Evolutionary conservation across 352 stramenopile genomes (phyloP).

Genomic region (Globisporangium spinosum): DNA sequence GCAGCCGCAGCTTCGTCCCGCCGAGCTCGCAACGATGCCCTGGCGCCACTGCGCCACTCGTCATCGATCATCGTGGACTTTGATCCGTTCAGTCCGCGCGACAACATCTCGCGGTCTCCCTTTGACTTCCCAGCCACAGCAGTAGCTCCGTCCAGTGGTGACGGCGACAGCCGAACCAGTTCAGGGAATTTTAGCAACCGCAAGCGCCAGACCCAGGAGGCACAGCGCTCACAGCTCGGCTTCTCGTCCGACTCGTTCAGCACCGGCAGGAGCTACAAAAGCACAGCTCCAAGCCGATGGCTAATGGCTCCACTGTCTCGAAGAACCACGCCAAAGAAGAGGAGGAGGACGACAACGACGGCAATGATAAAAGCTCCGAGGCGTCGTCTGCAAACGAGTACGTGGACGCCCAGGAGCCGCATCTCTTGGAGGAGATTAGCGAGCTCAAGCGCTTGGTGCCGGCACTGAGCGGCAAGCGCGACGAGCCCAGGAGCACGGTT

Average conservation of each 20-base stretch:
- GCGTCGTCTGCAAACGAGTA: conserved; percentile 55
- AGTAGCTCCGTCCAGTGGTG: neutral
- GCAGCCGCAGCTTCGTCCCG: conserved; percentile 18
- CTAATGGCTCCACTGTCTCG: neutral
- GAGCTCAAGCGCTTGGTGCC: conserved; percentile 39
- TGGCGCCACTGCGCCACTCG: conserved; percentile 26
- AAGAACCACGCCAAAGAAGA: conserved; percentile 9
- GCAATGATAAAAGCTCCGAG: conserved; percentile 37
- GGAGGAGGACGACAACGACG: conserved; percentile 22
- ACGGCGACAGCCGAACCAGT: neutral
- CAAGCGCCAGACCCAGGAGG: conserved; percentile 62
- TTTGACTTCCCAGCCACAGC: conserved; percentile 34
- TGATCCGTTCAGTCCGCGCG: conserved; percentile 65
- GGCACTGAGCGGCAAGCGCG: conserved; percentile 19
- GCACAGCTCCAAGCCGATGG: neutral
- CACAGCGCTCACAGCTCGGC: conserved; percentile 48
- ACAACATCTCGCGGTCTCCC: conserved; percentile 41
- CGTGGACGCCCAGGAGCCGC: conserved; percentile 49
- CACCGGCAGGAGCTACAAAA: conserved; percentile 19
- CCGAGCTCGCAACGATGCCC: conserved; percentile 30
- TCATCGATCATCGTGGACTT: conserved; percentile 63
- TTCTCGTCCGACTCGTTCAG: conserved; percentile 55
- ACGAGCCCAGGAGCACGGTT: conserved; percentile 11
- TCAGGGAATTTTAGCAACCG: conserved; percentile 25
- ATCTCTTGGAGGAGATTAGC: conserved; percentile 46